Base-by-base conservation (phyloP, 495 filamentous ascomycete genomes). In the Penicillium turbatum region DNA sequence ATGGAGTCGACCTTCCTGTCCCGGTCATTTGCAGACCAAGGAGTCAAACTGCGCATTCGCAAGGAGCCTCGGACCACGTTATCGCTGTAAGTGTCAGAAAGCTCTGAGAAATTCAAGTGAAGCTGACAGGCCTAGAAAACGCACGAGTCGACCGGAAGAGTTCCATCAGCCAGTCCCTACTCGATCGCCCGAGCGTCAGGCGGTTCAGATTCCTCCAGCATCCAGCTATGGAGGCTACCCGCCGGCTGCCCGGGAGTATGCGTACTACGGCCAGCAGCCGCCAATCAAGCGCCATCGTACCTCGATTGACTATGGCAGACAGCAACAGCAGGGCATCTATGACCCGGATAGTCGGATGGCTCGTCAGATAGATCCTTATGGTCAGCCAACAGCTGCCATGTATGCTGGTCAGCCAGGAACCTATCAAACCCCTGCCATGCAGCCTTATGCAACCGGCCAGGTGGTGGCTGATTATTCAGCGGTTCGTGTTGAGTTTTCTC, bases 1-100 rank as follows among this genome's bases (percentile, higher is more conserved):
- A 80, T 82, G 37, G 92, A 96, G 66, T 97, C 92, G 8, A 97
- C 93, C 0, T 88, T 89, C 64, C 73, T 98, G 16, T 96, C 93
- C 3, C 82, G 92, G 55, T 89, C 90, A 0, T 97, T 98, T 71
- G 89, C 89, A 54, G 93, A 98, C 65, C 93, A 98, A 67, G 93
- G 93, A 15, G 90, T 97, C 11, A 85, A 90, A 35, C 74, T 98
- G 39, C 81, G 92, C 45, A 83, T 97, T 40, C 82, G 92, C 53
- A 98, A 98, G 67, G 90, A 96, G 61, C 82, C 83, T 54, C 76
- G 86, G 53, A 81, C 78, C 16, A 55, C 82, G 59, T 76, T 83
- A 71, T 81, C 82, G 60, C 76, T 83, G 72, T 81, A 55, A 64
- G 76, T 75, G 37, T 36, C 6, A 17, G 19, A 13, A 7, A 26